A percentile compares a stretch with the other conserved stretches of the same genome.
Evolutionary conservation across 2,329 filamentous ascomycete genomes (phyloP).

Genomic region (Cladophialophora yegresii): DNA sequence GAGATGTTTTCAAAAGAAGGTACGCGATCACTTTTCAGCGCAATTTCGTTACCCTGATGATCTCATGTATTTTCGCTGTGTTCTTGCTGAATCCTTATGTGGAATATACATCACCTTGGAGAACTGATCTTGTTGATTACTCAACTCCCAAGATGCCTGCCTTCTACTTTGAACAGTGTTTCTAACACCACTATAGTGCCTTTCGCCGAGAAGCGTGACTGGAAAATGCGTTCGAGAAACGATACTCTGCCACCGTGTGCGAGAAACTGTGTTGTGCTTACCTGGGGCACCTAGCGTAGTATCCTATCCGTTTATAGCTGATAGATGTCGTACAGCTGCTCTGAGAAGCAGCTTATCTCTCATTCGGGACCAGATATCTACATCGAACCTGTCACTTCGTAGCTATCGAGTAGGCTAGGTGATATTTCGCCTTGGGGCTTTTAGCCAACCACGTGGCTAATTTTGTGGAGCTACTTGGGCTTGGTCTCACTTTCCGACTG

Average conservation of each 20-base stretch:
- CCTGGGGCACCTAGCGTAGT: neutral
- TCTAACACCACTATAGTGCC: conserved; percentile 1
- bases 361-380: neutral
- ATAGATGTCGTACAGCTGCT: neutral
- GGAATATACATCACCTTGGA: conserved; percentile 66
- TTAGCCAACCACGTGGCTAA: neutral
- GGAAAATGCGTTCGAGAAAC: neutral
- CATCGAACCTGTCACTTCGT: neutral
- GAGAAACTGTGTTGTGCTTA: neutral
- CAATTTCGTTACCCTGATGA: conserved; percentile 55
- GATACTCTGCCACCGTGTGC: neutral
- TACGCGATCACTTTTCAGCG: conserved; percentile 1
- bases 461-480: neutral
- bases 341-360: neutral
- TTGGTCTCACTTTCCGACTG: neutral
- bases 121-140: conserved; percentile 53
- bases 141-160: neutral
- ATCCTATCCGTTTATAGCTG: neutral
- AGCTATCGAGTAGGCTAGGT: neutral
- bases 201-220: neutral
- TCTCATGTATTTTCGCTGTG: conserved; percentile 61
- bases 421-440: no score
- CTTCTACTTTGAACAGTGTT: neutral
- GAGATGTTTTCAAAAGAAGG: conserved; percentile 10
- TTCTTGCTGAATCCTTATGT: conserved; percentile 65